Base-by-base conservation (phyloP, 2,329 filamentous ascomycete genomes). In the Talaromyces sp. region DNA sequence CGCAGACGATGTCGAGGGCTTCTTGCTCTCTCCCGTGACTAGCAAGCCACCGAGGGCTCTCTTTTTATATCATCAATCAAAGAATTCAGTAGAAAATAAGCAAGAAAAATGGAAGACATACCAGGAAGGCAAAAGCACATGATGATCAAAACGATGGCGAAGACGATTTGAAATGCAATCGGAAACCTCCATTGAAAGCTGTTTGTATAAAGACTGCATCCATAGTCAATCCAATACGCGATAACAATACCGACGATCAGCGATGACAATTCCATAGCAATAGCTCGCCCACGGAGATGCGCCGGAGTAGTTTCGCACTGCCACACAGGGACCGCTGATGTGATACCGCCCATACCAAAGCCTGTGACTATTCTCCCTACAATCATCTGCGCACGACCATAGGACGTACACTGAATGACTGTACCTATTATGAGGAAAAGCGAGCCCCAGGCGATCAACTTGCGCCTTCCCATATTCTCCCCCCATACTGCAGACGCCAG, bases 11-110 rank as follows among this genome's bases (percentile, higher is more conserved):
- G 17, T 77, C 69, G 14, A 77, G 66, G 0, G 81, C 81, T 65
- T 83, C 78, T 21, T 83, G 78, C 62, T 84, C 80, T 14, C 77
- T 74, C 41, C 82, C 83, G 66, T 83, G 83, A 50, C 84, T 69
- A 27, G 85, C 79, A 10, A 86, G 74, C 81, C 83, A 85, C 57
- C 84, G 78, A 11, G 84, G 83, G 0, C 81, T 84, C 65, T 86
- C 59, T 61, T 27, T 61, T 27, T 26, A 6, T 11, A 14, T 17
- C 9, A n/a, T 57, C 21, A 57, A 43, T 8, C 27, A 21, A 41
- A 11, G 3, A 46, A 1, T 31, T n/a, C 12, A 52, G 14, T 19
- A 8, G 48, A 11, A 14, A 27, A 38, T n/a, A 26, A 24, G 8
- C 0, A 46, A 31, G 4, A 12, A 17, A 24, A 19, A 21, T 0